Conservation (phyloP, 305 asterid genomes). For the Andrographis paniculata region DNA sequence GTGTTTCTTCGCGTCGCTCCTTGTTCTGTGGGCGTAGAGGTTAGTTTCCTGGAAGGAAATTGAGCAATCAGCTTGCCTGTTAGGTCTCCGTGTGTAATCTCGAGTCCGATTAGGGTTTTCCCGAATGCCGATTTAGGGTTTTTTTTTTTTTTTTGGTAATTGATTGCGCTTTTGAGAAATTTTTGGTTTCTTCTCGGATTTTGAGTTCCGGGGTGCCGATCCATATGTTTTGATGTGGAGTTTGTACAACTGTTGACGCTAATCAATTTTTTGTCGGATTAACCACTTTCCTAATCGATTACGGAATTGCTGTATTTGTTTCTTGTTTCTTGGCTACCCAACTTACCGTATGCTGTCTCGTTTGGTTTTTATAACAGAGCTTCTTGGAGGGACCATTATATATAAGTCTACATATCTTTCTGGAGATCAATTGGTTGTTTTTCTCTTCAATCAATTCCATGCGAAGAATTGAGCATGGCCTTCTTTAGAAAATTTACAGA, state of each 20-base stretch:
- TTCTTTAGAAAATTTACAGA: constrained; percentile 47
- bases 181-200: constrained; percentile 16
- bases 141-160: constrained; percentile 8
- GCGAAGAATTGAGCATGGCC: constrained; percentile 50
- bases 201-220: constrained; percentile 31
- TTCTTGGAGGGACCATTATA: constrained; percentile 21
- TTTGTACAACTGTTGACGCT: constrained; percentile 12
- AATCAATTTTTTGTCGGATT: background rate
- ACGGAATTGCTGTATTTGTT: constrained; percentile 3
- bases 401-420: constrained; percentile 1
- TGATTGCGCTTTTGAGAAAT: constrained; percentile 9
- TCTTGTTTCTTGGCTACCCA: constrained; percentile 5
- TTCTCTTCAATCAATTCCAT: constrained; percentile 23
- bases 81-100: constrained; percentile 10
- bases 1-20: constrained; percentile 28
- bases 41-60: constrained; percentile 25
- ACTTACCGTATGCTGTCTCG: constrained; percentile 16
- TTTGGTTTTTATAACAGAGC: constrained; percentile 21
- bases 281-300: background rate
- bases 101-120: constrained; percentile 37
- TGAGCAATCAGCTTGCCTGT: constrained; percentile 23
- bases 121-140: constrained; percentile 36
- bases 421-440: constrained; percentile 13
- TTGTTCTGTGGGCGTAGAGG: constrained; percentile 24
- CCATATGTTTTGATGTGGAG: constrained; percentile 21